Evolutionary conservation across 140 eudicot genomes (phyloP).

Genomic region (Anethum foeniculum): DNA sequence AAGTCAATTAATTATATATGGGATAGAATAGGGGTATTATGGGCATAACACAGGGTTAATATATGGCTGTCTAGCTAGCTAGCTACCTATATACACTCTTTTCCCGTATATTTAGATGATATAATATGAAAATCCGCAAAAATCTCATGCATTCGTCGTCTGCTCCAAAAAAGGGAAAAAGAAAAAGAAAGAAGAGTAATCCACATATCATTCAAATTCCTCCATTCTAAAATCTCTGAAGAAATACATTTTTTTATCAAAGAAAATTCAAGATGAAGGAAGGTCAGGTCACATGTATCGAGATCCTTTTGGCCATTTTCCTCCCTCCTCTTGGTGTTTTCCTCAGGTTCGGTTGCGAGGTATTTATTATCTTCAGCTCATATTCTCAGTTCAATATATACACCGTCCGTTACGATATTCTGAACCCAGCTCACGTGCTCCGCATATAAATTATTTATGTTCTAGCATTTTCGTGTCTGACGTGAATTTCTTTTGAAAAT

Average conservation of each 20-base stretch:
- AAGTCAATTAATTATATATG: too few relatives aligned
- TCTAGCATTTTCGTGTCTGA: neutral
- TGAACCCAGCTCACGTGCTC: too few relatives aligned
- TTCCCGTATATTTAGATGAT: too few relatives aligned
- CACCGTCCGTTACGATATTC: too few relatives aligned
- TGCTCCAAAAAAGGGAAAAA: too few relatives aligned
- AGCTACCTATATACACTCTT: too few relatives aligned
- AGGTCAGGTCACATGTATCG: neutral
- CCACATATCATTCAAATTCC: neutral
- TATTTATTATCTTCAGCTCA: neutral
- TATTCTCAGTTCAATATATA: neutral
- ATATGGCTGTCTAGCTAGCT: too few relatives aligned
- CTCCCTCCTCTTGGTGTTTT: constrained; percentile 13
- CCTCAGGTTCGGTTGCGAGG: constrained; percentile 1
- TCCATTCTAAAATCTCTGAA: neutral
- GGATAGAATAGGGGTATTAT: too few relatives aligned
- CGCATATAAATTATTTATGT: neutral
- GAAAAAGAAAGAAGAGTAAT: neutral
- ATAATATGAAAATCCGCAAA: too few relatives aligned
- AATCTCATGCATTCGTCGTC: neutral
- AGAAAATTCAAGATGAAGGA: neutral
- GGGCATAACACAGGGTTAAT: too few relatives aligned
- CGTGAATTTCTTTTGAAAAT: neutral
- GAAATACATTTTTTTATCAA: too few relatives aligned
- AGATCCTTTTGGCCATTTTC: neutral